A percentile compares a stretch with the other conserved stretches of the same genome.
Conservation (phyloP, 257 asterid species). For the Rhazya stricta region DNA sequence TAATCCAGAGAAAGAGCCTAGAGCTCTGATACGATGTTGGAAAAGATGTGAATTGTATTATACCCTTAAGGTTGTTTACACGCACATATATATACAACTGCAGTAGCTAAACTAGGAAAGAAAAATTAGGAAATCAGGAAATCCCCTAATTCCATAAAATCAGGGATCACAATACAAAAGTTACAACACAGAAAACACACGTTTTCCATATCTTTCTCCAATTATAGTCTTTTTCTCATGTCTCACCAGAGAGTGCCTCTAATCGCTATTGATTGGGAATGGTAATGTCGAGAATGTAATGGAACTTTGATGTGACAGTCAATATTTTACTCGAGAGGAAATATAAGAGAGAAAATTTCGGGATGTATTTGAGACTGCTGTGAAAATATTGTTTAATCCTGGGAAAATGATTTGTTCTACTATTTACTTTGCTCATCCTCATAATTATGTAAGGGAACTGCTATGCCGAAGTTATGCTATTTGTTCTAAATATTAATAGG, state of each 20-base stretch:
- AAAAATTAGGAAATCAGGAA: too few species aligned
- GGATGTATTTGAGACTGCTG: background rate
- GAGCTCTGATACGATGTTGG: too few species aligned
- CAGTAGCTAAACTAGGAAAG: too few species aligned
- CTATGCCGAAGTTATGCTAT: background rate
- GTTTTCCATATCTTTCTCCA: too few species aligned
- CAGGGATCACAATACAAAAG: too few species aligned
- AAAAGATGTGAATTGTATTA: too few species aligned
- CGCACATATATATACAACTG: too few species aligned
- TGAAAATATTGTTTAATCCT: background rate
- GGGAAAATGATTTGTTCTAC: background rate
- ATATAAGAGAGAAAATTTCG: background rate
- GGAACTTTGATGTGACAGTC: background rate
- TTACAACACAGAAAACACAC: too few species aligned
- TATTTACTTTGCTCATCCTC: background rate
- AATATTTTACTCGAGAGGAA: background rate
- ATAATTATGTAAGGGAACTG: background rate
- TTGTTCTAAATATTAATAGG: background rate
- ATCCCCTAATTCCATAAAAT: too few species aligned
- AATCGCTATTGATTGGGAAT: background rate
- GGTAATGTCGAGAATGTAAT: background rate
- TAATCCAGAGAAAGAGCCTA: too few species aligned
- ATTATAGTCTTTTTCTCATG: background rate
- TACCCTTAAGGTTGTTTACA: too few species aligned
- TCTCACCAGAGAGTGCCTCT: background rate